Evolutionary conservation across 75 land plant species (phyloP).

Genomic region (Sequoiadendron giganteum): DNA sequence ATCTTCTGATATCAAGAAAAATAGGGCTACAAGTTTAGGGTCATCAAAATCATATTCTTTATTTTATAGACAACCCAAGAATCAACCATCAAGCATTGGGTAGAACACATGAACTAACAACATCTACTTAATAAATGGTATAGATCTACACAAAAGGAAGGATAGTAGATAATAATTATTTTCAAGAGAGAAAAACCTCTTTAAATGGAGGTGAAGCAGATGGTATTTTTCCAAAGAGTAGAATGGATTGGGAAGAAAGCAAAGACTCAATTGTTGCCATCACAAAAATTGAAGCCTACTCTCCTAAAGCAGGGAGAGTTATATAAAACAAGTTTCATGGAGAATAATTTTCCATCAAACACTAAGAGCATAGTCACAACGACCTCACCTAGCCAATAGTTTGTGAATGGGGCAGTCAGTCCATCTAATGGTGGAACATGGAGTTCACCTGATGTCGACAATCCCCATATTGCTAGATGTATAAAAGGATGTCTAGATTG

Average conservation of each 20-base stretch:
- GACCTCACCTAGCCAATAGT: slow-evolving; percentile 37
- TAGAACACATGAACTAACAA: neutral
- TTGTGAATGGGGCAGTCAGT: slow-evolving; percentile 28
- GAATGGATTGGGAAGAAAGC: slow-evolving; percentile 58
- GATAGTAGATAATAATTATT: slow-evolving; percentile 57
- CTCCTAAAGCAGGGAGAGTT: slow-evolving; percentile 30
- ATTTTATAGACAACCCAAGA: slow-evolving; percentile 17
- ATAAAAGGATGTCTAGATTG: slow-evolving; percentile 77
- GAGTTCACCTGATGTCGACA: slow-evolving; percentile 63
- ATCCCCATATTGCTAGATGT: slow-evolving; percentile 54
- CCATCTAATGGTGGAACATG: slow-evolving; percentile 39
- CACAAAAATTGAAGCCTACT: slow-evolving; percentile 47
- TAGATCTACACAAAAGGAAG: no score
- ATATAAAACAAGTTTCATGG: slow-evolving; percentile 33
- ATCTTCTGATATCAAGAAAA: slow-evolving; percentile 26
- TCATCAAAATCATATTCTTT: slow-evolving; percentile 37
- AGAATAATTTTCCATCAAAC: slow-evolving; percentile 29
- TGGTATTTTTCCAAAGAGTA: slow-evolving; percentile 37
- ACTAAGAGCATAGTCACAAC: slow-evolving; percentile 45
- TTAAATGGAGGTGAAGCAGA: slow-evolving; percentile 33
- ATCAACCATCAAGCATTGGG: neutral
- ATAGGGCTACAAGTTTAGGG: slow-evolving; percentile 38
- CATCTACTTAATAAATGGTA: neutral
- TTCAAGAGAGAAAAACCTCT: slow-evolving; percentile 45
- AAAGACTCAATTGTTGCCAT: slow-evolving; percentile 23